Conservation (phyloP, 371 early-diverging fungal species). For the Syncephalastrum racemosum region DNA sequence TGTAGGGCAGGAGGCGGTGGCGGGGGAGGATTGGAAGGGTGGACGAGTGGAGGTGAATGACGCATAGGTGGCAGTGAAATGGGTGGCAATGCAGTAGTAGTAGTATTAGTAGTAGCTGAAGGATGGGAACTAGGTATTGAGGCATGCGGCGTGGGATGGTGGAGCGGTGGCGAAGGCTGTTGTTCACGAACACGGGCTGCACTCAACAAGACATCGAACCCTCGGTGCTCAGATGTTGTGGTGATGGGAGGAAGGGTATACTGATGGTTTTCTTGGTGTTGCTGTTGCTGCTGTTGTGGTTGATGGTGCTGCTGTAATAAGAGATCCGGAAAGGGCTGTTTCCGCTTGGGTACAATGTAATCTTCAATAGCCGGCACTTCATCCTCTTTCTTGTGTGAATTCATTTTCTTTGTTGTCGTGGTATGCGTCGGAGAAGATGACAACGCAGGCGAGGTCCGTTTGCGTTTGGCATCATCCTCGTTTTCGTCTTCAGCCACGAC, state of each 20-base stretch:
- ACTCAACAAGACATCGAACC: too few relatives aligned
- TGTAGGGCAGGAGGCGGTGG: neutral
- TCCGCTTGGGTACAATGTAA: slow-evolving; percentile 20
- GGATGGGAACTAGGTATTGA: neutral
- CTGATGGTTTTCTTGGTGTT: too few relatives aligned
- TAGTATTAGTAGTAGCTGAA: slow-evolving; percentile 3
- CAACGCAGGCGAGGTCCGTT: slow-evolving; percentile 3
- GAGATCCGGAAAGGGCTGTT: neutral
- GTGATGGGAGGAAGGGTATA: too few relatives aligned
- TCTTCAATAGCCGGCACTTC: slow-evolving; percentile 23
- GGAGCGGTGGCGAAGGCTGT: neutral
- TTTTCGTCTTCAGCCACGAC: slow-evolving; percentile 23
- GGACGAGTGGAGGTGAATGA: too few relatives aligned
- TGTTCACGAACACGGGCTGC: too few relatives aligned
- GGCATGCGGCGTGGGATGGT: neutral
- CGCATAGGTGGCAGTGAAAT: slow-evolving; percentile 15
- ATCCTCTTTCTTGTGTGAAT: slow-evolving; percentile 3
- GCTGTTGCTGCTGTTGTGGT: too few relatives aligned
- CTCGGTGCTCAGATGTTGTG: too few relatives aligned
- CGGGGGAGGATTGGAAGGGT: too few relatives aligned
- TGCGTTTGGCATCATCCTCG: slow-evolving; percentile 17
- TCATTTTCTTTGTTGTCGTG: too few relatives aligned
- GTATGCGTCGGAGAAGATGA: slow-evolving; percentile 1
- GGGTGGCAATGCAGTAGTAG: slow-evolving; percentile 12
- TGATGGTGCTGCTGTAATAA: neutral